A percentile compares a stretch with the other conserved stretches of the same genome.
phyloP scores from a whole-genome alignment of 1,284 basidiomycete species.

The Salmacisia buchloeana region DNA sequence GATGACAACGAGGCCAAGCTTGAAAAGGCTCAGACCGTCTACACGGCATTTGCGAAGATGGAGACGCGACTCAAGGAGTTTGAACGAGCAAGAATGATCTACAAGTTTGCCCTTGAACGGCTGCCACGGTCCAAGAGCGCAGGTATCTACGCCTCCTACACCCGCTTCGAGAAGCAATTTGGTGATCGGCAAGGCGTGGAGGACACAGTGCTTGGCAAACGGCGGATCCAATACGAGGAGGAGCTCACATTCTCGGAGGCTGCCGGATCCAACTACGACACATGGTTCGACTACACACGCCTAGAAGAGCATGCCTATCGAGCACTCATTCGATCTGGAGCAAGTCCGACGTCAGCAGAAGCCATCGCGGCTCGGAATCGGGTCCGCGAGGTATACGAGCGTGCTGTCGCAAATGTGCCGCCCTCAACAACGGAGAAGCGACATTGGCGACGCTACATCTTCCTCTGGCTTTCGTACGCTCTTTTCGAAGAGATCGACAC shows the following conservation, averaged over 20 bases:
- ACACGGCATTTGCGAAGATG: conserved; percentile 95
- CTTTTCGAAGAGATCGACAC: conserved; percentile 94
- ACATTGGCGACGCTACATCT: conserved; percentile 77
- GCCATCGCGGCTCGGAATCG: conserved; percentile 58
- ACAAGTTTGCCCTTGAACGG: conserved; percentile 89
- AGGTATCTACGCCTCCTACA: conserved; percentile 79
- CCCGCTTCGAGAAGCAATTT: conserved; percentile 97
- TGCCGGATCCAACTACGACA: conserved; percentile 81
- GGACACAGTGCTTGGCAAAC: conserved; percentile 87
- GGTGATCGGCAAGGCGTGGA: conserved; percentile 83
- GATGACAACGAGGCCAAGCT: conserved; percentile 87
- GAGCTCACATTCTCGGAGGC: conserved; percentile 21
- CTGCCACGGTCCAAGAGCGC: conserved; percentile 84
- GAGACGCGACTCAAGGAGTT: conserved; percentile 92
- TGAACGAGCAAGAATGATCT: conserved; percentile 91
- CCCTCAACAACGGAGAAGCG: conserved; percentile 74
- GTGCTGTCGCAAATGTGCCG: conserved; percentile 92
- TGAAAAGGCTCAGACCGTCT: conserved; percentile 93
- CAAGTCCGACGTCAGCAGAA: conserved; percentile 14
- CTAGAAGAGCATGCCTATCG: conserved; percentile 82
- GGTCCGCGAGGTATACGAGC: conserved; percentile 88
- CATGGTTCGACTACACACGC: conserved; percentile 94
- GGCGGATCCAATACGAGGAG: conserved; percentile 82
- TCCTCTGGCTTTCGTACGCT: conserved; percentile 92
- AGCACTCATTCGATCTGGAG: conserved; percentile 50